A percentile compares a stretch with the other conserved stretches of the same genome.
Evolutionary conservation across 129 eudicot genomes (phyloP).

Genomic region (Gnaphalium uliginosum): DNA sequence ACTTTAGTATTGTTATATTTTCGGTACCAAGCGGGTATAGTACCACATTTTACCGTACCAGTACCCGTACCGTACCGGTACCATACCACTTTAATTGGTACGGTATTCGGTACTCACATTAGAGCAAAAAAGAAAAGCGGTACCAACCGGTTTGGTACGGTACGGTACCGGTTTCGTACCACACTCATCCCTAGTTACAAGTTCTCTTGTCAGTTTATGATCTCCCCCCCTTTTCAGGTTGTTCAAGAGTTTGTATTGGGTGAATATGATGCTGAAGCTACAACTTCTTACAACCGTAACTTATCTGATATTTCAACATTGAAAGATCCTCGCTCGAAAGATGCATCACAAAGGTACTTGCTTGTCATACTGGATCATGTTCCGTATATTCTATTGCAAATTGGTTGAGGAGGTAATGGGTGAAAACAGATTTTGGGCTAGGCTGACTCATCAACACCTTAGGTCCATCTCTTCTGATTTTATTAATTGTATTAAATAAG

Average conservation of each 20-base stretch:
- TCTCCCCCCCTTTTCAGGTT: slow-evolving; percentile 31
- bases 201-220: background rate
- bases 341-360: slow-evolving; percentile 88
- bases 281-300: slow-evolving; percentile 76
- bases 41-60: too few species aligned
- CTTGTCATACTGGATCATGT: background rate
- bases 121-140: too few species aligned
- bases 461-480: background rate
- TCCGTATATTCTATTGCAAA: background rate
- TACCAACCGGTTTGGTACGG: too few species aligned
- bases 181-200: too few species aligned
- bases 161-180: too few species aligned
- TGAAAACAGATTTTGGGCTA: background rate
- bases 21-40: too few species aligned
- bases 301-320: slow-evolving; percentile 72
- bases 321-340: slow-evolving; percentile 97
- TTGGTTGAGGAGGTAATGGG: background rate
- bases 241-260: slow-evolving; percentile 94
- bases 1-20: too few species aligned
- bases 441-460: background rate
- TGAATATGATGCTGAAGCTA: slow-evolving; percentile 80
- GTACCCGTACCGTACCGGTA: too few species aligned
- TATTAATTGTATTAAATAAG: background rate
- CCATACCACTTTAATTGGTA: too few species aligned
- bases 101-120: too few species aligned